Evolutionary conservation across 1,284 basidiomycete species (phyloP).

Genomic region (Polyporus tsugae): DNA sequence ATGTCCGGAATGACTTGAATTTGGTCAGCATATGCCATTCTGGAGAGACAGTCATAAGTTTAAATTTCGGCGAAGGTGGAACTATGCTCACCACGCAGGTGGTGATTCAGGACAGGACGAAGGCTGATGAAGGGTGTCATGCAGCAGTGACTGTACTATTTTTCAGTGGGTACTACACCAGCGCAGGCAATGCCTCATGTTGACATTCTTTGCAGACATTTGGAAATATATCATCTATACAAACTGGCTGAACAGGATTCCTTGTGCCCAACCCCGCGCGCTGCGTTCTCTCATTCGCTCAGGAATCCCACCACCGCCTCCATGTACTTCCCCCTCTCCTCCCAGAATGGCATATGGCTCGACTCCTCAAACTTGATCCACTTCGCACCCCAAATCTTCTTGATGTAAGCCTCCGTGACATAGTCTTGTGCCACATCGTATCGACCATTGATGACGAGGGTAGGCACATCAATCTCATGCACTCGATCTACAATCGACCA

Average conservation of each 20-base stretch:
- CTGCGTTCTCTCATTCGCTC: neutral
- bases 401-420: conserved; percentile 33
- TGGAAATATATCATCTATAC: neutral
- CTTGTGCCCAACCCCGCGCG: neutral
- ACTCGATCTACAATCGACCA: conserved; percentile 40
- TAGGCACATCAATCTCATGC: conserved; percentile 37
- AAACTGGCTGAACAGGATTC: neutral
- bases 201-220: neutral
- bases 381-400: conserved; percentile 35
- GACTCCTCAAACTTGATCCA: conserved; percentile 40
- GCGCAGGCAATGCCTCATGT: neutral
- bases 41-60: conserved; percentile 71
- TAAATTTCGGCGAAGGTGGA: conserved; percentile 53
- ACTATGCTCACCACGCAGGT: conserved; percentile 65
- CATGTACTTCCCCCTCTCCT: conserved; percentile 38
- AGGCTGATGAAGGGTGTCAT: conserved; percentile 75
- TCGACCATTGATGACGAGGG: conserved; percentile 41
- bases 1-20: conserved; percentile 4
- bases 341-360: conserved; percentile 40
- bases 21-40: conserved; percentile 63
- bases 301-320: conserved; percentile 29
- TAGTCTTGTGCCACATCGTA: conserved; percentile 39
- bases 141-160: conserved; percentile 68
- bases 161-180: neutral
- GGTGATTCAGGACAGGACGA: conserved; percentile 70